phyloP scores from a whole-genome alignment of 768 basidiomycete genomes.

The Tylopilus felleus region DNA sequence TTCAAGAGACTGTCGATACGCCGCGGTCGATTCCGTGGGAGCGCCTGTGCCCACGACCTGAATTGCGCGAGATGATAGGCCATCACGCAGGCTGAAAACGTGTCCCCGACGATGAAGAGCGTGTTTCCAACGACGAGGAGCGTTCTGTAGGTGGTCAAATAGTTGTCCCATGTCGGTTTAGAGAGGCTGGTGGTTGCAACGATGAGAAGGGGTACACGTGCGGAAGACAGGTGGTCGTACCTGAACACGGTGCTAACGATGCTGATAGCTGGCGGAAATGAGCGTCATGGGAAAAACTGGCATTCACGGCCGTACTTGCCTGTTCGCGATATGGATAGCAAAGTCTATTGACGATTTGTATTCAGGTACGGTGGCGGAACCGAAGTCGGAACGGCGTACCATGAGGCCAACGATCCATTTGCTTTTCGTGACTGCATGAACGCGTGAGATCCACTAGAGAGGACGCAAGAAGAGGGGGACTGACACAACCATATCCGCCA shows the following conservation, averaged over 20 bases:
- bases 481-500: slow-evolving; percentile 30
- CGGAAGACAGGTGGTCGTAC: background rate
- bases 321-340: slow-evolving; percentile 22
- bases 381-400: slow-evolving; percentile 3
- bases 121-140: slow-evolving; percentile 20
- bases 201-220: background rate
- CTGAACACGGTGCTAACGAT: slow-evolving; percentile 13
- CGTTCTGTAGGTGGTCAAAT: background rate
- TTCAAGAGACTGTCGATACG: slow-evolving; percentile 24
- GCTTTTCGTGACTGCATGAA: slow-evolving; percentile 15
- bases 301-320: slow-evolving; percentile 1
- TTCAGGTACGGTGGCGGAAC: background rate
- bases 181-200: slow-evolving; percentile 4
- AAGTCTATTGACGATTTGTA: slow-evolving; percentile 1
- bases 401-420: slow-evolving; percentile 18
- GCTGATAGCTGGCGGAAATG: slow-evolving; percentile 13
- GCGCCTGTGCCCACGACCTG: slow-evolving; percentile 6
- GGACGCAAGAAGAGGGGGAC: background rate
- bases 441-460: background rate
- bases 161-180: slow-evolving; percentile 10
- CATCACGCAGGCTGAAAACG: slow-evolving; percentile 19
- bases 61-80: slow-evolving; percentile 20
- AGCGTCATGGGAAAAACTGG: background rate
- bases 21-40: background rate
- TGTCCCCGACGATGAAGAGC: slow-evolving; percentile 26